A percentile compares a stretch with the other conserved stretches of the same genome.
These are phyloP conservation scores for Cyclotella baltica DNA, from an alignment of 108 stramenopile genomes.

Conservation along the genomic window DNA sequence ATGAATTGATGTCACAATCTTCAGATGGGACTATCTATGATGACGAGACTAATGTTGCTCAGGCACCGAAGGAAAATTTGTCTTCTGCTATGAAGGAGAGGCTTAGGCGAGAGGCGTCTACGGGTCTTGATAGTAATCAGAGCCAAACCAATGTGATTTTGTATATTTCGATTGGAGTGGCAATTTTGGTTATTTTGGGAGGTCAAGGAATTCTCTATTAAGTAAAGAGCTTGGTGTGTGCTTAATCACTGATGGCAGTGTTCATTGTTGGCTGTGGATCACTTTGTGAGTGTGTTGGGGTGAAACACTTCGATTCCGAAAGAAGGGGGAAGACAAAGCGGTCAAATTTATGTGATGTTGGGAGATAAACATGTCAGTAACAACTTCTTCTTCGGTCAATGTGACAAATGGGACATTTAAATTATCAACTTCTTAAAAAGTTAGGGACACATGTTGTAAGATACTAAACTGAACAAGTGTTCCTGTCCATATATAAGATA, in stretches of 20 bases:
- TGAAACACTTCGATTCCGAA: no score
- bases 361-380: no score
- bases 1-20: conserved; percentile 31
- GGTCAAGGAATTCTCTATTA: conserved; percentile 81
- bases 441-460: no score
- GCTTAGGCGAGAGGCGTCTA: conserved; percentile 73
- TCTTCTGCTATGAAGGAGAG: conserved; percentile 76
- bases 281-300: no score
- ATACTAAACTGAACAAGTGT: no score
- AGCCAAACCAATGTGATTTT: conserved; percentile 80
- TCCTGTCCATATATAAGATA: no score
- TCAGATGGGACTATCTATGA: conserved; percentile 47
- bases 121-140: conserved; percentile 74
- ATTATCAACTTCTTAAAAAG: no score
- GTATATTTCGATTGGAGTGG: conserved; percentile 75
- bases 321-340: no score
- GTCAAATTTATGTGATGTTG: no score
- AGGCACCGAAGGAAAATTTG: conserved; percentile 58
- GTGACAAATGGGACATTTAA: no score
- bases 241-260: neutral
- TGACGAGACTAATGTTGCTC: conserved; percentile 39
- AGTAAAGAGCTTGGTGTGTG: neutral
- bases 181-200: conserved; percentile 66
- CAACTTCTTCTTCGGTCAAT: no score
- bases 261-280: neutral